These are phyloP conservation scores for Geotrichum candidum DNA, from an alignment of 1,139 yeast species.

Conservation along the genomic window DNA sequence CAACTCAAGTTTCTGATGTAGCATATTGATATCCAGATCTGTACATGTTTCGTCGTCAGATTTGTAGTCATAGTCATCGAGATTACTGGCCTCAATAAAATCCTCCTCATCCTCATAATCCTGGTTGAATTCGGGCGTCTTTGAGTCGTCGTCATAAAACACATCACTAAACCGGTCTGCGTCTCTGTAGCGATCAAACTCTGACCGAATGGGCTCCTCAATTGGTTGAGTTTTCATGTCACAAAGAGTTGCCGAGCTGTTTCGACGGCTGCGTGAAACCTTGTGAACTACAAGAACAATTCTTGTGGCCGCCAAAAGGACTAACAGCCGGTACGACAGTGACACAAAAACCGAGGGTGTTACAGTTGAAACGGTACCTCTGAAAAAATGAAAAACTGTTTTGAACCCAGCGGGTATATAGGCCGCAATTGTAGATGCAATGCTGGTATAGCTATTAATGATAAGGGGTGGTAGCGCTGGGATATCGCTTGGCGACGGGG, in stretches of 20 bases:
- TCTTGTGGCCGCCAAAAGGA: constrained; percentile 88
- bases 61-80: neutral
- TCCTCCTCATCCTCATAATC: neutral
- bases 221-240: neutral
- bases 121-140: neutral
- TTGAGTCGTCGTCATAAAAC: neutral
- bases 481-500: constrained; percentile 21
- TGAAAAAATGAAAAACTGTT: constrained; percentile 64
- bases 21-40: neutral
- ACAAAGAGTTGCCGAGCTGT: neutral
- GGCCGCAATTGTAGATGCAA: constrained; percentile 41
- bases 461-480: constrained; percentile 37
- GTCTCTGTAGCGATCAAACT: neutral
- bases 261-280: constrained; percentile 15
- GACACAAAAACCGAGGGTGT: constrained; percentile 79
- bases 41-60: neutral
- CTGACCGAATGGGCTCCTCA: neutral
- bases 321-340: constrained; percentile 76
- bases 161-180: neutral
- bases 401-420: constrained; percentile 44
- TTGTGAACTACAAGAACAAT: constrained; percentile 57
- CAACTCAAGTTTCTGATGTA: neutral
- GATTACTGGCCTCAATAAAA: neutral
- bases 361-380: constrained; percentile 64
- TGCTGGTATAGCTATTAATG: constrained; percentile 36